Evolutionary conservation across 805 yeast genomes (phyloP).

Genomic region (Pichia sporocuriosa): DNA sequence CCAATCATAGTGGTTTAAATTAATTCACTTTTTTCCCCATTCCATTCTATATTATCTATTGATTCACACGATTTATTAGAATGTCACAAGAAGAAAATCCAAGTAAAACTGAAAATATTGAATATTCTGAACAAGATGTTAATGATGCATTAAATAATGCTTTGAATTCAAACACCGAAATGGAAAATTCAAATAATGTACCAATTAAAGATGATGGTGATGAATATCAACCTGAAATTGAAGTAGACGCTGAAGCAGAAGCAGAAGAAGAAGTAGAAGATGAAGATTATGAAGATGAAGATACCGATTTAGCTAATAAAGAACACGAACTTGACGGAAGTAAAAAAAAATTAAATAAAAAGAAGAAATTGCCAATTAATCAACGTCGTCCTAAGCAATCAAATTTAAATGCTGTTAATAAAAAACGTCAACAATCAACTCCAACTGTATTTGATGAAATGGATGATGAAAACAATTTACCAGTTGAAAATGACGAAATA

Average conservation of each 20-base stretch:
- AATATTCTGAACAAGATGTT: too few relatives aligned
- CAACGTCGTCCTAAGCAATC: constrained; percentile 3
- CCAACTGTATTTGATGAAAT: constrained; percentile 19
- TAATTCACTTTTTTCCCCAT: too few relatives aligned
- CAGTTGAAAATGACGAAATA: constrained; percentile 69
- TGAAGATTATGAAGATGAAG: constrained; percentile 19
- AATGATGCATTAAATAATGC: too few relatives aligned
- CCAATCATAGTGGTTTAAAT: too few relatives aligned
- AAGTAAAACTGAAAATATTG: too few relatives aligned
- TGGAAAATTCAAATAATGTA: background rate
- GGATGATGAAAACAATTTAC: constrained; percentile 11
- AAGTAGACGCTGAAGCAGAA: constrained; percentile 1
- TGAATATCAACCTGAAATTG: background rate
- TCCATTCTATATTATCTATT: too few relatives aligned
- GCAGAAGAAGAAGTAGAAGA: constrained; percentile 20
- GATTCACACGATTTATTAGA: too few relatives aligned
- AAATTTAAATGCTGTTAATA: constrained; percentile 12
- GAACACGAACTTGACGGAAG: background rate
- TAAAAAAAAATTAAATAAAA: too few relatives aligned
- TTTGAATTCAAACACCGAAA: too few relatives aligned
- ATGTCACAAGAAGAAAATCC: too few relatives aligned
- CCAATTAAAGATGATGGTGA: constrained; percentile 12
- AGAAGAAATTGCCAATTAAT: too few relatives aligned
- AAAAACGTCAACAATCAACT: constrained; percentile 8
- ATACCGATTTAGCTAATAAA: background rate